phyloP scores from a whole-genome alignment of 305 asterid species.

The Fraxinus sp. region DNA sequence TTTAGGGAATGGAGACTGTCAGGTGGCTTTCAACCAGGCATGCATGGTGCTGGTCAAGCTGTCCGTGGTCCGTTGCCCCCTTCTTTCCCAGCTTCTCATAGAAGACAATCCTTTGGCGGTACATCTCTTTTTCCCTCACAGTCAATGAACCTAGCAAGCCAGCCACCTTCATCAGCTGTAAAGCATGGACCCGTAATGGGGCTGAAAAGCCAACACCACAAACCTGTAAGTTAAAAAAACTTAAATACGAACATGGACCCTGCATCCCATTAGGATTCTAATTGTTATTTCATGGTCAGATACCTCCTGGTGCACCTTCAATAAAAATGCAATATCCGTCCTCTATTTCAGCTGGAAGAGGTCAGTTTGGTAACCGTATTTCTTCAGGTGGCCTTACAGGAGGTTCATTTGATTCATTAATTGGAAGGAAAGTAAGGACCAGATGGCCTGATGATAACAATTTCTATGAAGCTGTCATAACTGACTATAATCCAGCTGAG shows the following conservation, averaged over 20 bases:
- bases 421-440: conserved; percentile 81
- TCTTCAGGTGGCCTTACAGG: conserved; percentile 53
- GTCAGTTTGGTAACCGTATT: conserved; percentile 59
- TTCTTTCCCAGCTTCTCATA: conserved; percentile 53
- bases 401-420: conserved; percentile 47
- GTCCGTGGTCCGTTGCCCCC: conserved; percentile 45
- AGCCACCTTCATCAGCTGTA: conserved; percentile 57
- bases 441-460: conserved; percentile 91
- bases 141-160: conserved; percentile 38
- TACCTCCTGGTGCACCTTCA: conserved; percentile 53
- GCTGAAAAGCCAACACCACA: conserved; percentile 56
- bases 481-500: conserved; percentile 61
- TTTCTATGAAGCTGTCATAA: conserved; percentile 84
- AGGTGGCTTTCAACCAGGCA: conserved; percentile 54
- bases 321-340: conserved; percentile 61
- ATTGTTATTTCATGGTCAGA: conserved; percentile 34
- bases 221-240: conserved; percentile 51
- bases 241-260: conserved; percentile 22
- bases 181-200: conserved; percentile 57
- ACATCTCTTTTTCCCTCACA: conserved; percentile 49
- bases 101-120: conserved; percentile 47
- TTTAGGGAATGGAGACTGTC: conserved; percentile 86
- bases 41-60: conserved; percentile 40
- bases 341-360: conserved; percentile 72
- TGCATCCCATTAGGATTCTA: conserved; percentile 17